Evolutionary conservation across 2,329 filamentous ascomycete species (phyloP).

Genomic region (Claviceps citrina): DNA sequence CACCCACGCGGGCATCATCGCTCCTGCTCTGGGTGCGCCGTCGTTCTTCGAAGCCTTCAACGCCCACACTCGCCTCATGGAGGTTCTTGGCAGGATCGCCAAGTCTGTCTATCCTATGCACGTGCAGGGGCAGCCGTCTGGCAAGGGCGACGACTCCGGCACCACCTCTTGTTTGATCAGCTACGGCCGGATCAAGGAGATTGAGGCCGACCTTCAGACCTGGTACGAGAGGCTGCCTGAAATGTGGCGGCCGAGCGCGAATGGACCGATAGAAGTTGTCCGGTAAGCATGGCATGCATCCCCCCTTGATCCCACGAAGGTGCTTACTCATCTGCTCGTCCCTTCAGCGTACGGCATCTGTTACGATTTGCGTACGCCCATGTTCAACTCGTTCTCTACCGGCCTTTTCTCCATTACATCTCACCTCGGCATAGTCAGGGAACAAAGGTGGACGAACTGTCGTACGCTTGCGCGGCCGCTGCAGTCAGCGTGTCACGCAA

Average conservation of each 20-base stretch:
- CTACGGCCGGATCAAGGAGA: conserved; percentile 46
- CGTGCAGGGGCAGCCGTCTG: conserved; percentile 31
- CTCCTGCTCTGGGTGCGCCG: conserved; percentile 38
- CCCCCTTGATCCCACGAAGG: too few species aligned
- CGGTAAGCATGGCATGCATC: conserved; percentile 44
- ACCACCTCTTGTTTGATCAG: conserved; percentile 46
- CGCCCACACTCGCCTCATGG: conserved; percentile 48
- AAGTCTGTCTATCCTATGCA: conserved; percentile 52
- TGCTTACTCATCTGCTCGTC: neutral
- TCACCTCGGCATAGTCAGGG: conserved; percentile 45
- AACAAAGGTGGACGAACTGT: conserved; percentile 54
- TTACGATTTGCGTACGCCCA: conserved; percentile 69
- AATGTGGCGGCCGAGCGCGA: conserved; percentile 63
- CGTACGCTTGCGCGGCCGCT: conserved; percentile 56
- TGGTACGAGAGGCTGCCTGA: conserved; percentile 57
- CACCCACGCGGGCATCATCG: conserved; percentile 39
- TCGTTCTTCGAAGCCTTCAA: conserved; percentile 52
- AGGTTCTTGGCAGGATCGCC: conserved; percentile 48
- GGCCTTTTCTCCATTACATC: conserved; percentile 72
- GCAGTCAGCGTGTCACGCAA: conserved; percentile 50
- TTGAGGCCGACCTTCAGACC: conserved; percentile 45
- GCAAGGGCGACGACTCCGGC: conserved; percentile 26
- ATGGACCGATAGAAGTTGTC: conserved; percentile 58
- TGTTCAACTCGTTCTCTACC: conserved; percentile 68
- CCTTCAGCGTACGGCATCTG: conserved; percentile 50